Evolutionary conservation across 768 basidiomycete species (phyloP), one percentile per base, ranked within the genome.

Genomic region (Auriscalpium vulgare): DNA sequence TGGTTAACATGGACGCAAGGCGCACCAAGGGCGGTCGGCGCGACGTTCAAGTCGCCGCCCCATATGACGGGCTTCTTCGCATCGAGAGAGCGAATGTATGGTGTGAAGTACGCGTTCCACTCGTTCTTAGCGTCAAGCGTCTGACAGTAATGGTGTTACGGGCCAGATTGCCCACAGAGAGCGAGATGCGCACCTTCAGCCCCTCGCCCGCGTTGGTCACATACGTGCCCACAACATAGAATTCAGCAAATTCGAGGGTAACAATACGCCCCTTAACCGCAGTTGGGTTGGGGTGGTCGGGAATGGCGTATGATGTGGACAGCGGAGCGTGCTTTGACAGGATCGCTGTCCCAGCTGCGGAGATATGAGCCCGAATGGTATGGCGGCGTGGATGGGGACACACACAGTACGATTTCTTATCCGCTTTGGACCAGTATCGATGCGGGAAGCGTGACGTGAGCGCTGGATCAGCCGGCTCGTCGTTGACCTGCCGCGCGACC

Each of bases 21-120:
- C 21, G 43, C 43, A 86, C 88, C 89, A 52, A 79, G 73, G 49
- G 76, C 83, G 1, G 89, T 89, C 2, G 89, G 89, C 4, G 91
- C 89, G 45, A 91, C 88, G 58, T 95, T 95, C 55, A 94, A 65
- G 69, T 95, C 92, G 8, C 92, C 92, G 10, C 79, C 76, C 92
- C 92, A 94, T 54, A 95, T 86, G 10, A 95, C 86, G 3, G 91
- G 84, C 63, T 94, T 95, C 63, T 78, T 81, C 59, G 74, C 78
- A 69, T 93, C 88, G 3, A 94, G 72, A 21, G 81, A 75, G 4
- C 82, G 82, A 19, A 94, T 76, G 64, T 93, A 86, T 2, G 72
- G 60, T 53, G 85, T 82, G 65, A 95, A 93, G 65, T 91, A 84
- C 4, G 65, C 65, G 57, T 91, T 87, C 92, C 92, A 94, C 53